Evolutionary conservation across 2,329 filamentous ascomycete genomes (phyloP).

Genomic region (Chaetomium strumarium): DNA sequence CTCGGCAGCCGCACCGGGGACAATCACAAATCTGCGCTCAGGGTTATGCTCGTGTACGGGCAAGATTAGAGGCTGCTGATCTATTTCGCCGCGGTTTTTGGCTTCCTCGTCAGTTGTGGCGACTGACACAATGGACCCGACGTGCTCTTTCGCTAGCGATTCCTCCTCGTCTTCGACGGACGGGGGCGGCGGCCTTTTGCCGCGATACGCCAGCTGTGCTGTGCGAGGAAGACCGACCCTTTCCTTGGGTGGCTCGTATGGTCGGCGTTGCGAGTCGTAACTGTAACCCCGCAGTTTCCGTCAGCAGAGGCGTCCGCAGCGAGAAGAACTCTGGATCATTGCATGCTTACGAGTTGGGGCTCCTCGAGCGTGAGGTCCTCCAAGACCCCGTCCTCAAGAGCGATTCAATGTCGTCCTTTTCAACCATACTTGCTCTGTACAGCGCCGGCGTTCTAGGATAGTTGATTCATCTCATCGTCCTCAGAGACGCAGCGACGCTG

Average conservation of each 20-base stretch:
- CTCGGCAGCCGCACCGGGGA: slow-evolving; percentile 34
- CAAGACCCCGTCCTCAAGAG: slow-evolving; percentile 47
- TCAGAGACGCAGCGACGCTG: not conserved
- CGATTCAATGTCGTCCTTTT: slow-evolving; percentile 39
- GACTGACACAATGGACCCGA: slow-evolving; percentile 30
- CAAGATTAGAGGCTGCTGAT: slow-evolving; percentile 63
- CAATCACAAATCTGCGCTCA: slow-evolving; percentile 60
- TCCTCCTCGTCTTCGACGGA: slow-evolving; percentile 63
- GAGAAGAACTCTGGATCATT: not conserved
- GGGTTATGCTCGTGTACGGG: slow-evolving; percentile 55
- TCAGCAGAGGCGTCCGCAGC: not conserved
- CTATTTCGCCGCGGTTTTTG: slow-evolving; percentile 55
- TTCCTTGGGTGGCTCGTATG: slow-evolving; percentile 12
- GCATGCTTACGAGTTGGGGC: slow-evolving; percentile 30
- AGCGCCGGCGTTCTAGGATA: not conserved
- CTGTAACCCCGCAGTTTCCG: slow-evolving; percentile 1
- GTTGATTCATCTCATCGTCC: slow-evolving; percentile 7
- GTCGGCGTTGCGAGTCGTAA: slow-evolving; percentile 12
- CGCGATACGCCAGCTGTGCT: slow-evolving; percentile 3
- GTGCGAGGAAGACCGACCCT: slow-evolving; percentile 14
- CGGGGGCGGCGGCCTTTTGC: slow-evolving; percentile 49
- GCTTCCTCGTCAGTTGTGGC: slow-evolving; percentile 46
- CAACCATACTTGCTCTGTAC: slow-evolving; percentile 35
- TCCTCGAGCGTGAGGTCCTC: slow-evolving; percentile 41
- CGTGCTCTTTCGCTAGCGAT: slow-evolving; percentile 57